Percentiles rank a stretch among this genome's conserved stretches.
Conservation (phyloP, 192 early-diverging fungal genomes). For the Backusella sp. region DNA sequence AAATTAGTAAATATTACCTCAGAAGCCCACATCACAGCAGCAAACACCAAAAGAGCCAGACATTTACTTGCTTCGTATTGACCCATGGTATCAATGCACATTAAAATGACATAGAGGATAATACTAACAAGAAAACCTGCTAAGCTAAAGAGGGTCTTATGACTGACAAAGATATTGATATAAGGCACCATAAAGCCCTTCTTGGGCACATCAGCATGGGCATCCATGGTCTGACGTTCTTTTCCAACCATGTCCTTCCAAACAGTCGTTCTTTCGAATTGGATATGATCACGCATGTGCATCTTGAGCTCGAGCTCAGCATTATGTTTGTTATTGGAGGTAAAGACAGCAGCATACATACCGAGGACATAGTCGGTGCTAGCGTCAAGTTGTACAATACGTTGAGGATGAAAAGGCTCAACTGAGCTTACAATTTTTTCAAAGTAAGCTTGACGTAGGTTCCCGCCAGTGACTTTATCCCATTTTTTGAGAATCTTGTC, state of each 20-base stretch:
- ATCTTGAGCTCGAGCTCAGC: conserved; percentile 57
- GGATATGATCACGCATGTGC: conserved; percentile 61
- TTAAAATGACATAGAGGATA: conserved; percentile 54
- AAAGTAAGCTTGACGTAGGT: conserved; percentile 33
- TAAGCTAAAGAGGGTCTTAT: not conserved
- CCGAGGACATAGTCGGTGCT: conserved; percentile 44
- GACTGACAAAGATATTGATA: conserved; percentile 6
- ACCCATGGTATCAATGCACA: conserved; percentile 62
- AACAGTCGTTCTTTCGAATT: conserved; percentile 70
- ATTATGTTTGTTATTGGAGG: conserved; percentile 47
- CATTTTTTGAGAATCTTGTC: conserved; percentile 91
- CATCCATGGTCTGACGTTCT: conserved; percentile 49
- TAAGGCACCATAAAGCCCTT: not conserved
- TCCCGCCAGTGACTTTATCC: conserved; percentile 77
- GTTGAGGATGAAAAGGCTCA: conserved; percentile 49
- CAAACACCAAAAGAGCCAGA: conserved; percentile 81
- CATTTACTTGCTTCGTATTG: conserved; percentile 77
- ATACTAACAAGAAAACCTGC: conserved; percentile 48
- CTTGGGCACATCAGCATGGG: conserved; percentile 17
- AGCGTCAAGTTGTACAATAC: conserved; percentile 37
- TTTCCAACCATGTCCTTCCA: conserved; percentile 74
- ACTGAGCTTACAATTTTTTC: conserved; percentile 47
- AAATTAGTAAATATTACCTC: conserved; percentile 44
- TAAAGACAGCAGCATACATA: conserved; percentile 59
- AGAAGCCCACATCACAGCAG: conserved; percentile 84